These are phyloP conservation scores for Phanerochaete carnosa DNA, from an alignment of 768 basidiomycete species.

Conservation along the genomic window DNA sequence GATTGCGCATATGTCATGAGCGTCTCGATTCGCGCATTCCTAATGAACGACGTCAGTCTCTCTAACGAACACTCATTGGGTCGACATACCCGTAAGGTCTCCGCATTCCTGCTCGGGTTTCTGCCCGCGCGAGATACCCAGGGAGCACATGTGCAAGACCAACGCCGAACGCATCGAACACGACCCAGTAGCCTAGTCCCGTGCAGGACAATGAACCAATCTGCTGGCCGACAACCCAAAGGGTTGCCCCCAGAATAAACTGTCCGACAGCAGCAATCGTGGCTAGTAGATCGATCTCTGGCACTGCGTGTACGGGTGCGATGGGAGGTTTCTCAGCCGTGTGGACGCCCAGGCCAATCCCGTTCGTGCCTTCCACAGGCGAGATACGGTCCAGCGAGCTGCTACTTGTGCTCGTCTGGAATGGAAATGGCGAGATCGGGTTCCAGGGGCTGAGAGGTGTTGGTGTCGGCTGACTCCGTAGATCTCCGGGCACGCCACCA, in stretches of 20 bases:
- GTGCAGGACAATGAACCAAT: conserved; percentile 84
- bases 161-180: conserved; percentile 90
- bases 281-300: conserved; percentile 15
- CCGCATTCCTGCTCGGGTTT: conserved; percentile 30
- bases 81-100: conserved; percentile 62
- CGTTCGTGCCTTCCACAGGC: neutral
- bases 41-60: conserved; percentile 21
- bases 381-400: neutral
- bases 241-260: conserved; percentile 62
- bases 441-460: conserved; percentile 66
- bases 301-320: conserved; percentile 14
- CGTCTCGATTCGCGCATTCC: conserved; percentile 65
- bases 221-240: conserved; percentile 91
- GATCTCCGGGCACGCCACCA: conserved; percentile 36
- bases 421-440: conserved; percentile 44
- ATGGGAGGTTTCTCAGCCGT: conserved; percentile 14
- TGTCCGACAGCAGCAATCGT: conserved; percentile 24
- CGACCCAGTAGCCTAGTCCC: conserved; percentile 93
- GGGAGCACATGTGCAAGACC: conserved; percentile 46
- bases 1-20: conserved; percentile 83
- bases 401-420: neutral
- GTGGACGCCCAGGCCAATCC: neutral
- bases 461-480: conserved; percentile 58
- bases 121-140: conserved; percentile 36
- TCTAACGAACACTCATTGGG: conserved; percentile 19